Percentiles rank a stretch among this genome's conserved stretches.
Evolutionary conservation across 2,329 filamentous ascomycete genomes (phyloP).

Genomic region (Pestalotiopsis sp.): DNA sequence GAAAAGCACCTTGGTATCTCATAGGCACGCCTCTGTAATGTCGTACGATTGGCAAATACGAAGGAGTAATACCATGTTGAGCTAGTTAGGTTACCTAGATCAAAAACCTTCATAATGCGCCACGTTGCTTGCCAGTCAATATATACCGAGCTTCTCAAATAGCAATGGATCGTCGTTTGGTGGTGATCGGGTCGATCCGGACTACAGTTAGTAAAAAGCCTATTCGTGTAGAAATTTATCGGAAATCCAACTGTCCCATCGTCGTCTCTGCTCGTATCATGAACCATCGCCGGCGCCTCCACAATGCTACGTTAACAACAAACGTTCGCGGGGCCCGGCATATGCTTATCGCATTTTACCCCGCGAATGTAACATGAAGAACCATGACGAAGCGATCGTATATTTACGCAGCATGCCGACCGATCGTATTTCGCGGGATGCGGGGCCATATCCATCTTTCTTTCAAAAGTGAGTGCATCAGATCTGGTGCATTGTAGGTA

Average conservation of each 20-base stretch:
- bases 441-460: too few species aligned
- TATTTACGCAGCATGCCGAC: neutral
- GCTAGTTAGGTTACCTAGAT: neutral
- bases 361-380: neutral
- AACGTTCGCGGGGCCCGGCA: neutral
- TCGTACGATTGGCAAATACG: neutral
- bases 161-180: neutral
- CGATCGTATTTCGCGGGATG: neutral
- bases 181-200: neutral
- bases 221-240: neutral
- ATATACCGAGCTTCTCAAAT: neutral
- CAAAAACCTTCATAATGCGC: too few species aligned
- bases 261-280: neutral
- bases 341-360: slow-evolving; percentile 1
- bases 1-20: too few species aligned
- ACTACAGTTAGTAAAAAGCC: neutral
- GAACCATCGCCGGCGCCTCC: neutral
- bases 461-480: neutral
- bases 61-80: neutral
- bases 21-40: neutral
- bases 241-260: neutral
- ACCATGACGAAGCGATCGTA: neutral
- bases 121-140: neutral
- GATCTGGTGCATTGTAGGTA: neutral
- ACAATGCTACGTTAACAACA: neutral